Evolutionary conservation across 2,329 filamentous ascomycete species (phyloP).

Genomic region (Chrysosporium queenslandicum): DNA sequence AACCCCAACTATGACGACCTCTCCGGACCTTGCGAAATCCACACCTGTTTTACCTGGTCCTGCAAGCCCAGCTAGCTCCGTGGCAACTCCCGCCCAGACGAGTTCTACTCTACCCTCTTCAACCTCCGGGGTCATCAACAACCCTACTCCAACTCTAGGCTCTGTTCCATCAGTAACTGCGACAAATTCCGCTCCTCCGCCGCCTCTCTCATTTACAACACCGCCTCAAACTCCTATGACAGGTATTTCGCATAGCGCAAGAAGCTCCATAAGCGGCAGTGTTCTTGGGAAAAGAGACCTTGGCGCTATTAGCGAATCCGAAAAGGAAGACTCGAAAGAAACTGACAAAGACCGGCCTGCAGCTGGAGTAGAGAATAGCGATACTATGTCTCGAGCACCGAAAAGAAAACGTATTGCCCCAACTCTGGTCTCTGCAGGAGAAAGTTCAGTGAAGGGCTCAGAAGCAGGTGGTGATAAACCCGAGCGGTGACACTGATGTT

Average conservation of each 20-base stretch:
- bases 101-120: conserved; percentile 2
- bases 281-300: conserved; percentile 45
- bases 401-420: conserved; percentile 19
- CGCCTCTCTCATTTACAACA: conserved; percentile 53
- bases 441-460: not conserved
- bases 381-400: conserved; percentile 4
- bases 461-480: not conserved
- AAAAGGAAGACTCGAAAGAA: conserved; percentile 35
- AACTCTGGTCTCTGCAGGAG: conserved; percentile 15
- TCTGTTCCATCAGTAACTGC: conserved; percentile 68
- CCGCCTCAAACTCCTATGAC: conserved; percentile 75
- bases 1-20: conserved; percentile 55
- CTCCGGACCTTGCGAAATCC: conserved; percentile 45
- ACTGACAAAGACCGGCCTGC: conserved; percentile 9
- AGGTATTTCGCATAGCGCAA: conserved; percentile 43
- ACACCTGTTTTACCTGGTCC: conserved; percentile 51
- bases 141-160: conserved; percentile 67
- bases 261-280: conserved; percentile 45
- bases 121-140: conserved; percentile 45
- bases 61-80: conserved; percentile 33
- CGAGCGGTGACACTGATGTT: not conserved
- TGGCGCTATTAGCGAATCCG: conserved; percentile 34
- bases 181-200: conserved; percentile 48
- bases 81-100: conserved; percentile 78
- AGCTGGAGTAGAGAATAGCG: not conserved